Conservation (phyloP, 163 green algal genomes). For the Scenedesmus sp. region DNA sequence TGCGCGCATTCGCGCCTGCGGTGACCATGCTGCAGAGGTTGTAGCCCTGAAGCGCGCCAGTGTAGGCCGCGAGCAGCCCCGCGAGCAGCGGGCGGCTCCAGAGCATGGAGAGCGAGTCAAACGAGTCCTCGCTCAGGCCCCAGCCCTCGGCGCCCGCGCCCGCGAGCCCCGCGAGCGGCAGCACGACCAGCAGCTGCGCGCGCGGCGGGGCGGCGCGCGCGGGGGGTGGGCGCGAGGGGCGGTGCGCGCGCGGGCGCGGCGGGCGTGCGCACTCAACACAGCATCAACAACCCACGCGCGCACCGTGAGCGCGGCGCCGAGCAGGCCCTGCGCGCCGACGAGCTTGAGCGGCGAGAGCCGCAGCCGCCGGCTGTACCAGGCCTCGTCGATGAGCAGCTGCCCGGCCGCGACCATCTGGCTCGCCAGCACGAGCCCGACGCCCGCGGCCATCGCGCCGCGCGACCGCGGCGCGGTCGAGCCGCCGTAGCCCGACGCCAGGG, state of each 20-base stretch:
- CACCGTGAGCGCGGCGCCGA: conserved; percentile 28
- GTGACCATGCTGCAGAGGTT: conserved; percentile 42
- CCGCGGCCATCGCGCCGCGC: conserved; percentile 25
- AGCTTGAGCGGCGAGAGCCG: conserved; percentile 41
- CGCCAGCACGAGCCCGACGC: conserved; percentile 20
- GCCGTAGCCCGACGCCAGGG: conserved; percentile 30
- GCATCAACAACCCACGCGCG: background rate
- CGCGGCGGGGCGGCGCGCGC: background rate
- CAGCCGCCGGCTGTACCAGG: background rate
- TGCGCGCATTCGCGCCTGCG: no score
- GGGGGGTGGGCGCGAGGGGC: no score
- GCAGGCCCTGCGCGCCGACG: conserved; percentile 30
- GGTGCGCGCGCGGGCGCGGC: no score
- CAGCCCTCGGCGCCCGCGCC: conserved; percentile 22
- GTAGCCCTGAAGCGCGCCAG: conserved; percentile 19
- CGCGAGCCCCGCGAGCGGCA: conserved; percentile 6
- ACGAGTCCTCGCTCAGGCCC: conserved; percentile 26
- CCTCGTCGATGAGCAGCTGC: conserved; percentile 37
- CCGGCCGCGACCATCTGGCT: conserved; percentile 23
- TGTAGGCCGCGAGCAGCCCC: conserved; percentile 29
- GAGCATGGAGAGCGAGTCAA: conserved; percentile 21
- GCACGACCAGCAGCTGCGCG: conserved; percentile 14
- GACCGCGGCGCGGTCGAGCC: conserved; percentile 3
- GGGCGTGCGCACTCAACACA: background rate
- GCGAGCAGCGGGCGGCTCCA: conserved; percentile 2